A percentile compares a stretch with the other conserved stretches of the same genome.
Evolutionary conservation across 306 rosid genomes (phyloP).

Genomic region (Ochetophila trinervis): DNA sequence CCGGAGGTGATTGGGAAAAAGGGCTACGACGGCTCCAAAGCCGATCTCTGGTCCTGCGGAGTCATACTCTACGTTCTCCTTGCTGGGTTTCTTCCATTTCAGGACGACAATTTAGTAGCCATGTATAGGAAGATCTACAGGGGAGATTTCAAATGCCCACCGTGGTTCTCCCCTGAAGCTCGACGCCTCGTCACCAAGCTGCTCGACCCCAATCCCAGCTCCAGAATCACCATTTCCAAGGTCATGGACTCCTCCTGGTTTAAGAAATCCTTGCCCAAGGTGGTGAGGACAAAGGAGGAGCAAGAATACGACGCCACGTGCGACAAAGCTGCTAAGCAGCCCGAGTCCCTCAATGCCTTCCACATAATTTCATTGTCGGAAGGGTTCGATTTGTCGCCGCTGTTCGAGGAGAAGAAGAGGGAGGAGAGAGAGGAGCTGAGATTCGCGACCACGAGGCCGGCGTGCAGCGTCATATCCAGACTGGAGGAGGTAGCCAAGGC

Average conservation of each 20-base stretch:
- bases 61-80: conserved; percentile 89
- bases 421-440: conserved; percentile 83
- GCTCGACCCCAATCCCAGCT: conserved; percentile 71
- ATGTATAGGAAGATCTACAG: conserved; percentile 81
- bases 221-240: conserved; percentile 49
- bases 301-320: conserved; percentile 32
- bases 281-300: conserved; percentile 25
- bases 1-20: conserved; percentile 87
- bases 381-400: conserved; percentile 82
- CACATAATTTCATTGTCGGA: conserved; percentile 73
- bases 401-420: conserved; percentile 79
- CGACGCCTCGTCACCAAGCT: conserved; percentile 61
- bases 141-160: conserved; percentile 89
- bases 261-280: conserved; percentile 55
- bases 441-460: conserved; percentile 71
- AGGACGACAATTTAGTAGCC: conserved; percentile 69
- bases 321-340: conserved; percentile 26
- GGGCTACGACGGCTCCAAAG: conserved; percentile 91
- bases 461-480: conserved; percentile 82
- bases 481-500: conserved; percentile 78
- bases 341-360: conserved; percentile 69
- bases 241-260: conserved; percentile 74
- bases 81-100: conserved; percentile 86
- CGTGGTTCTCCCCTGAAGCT: conserved; percentile 82
- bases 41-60: conserved; percentile 95